These are phyloP conservation scores for Colletotrichum brevisporum DNA, from an alignment of 2,329 filamentous ascomycete genomes.

Conservation along the genomic window DNA sequence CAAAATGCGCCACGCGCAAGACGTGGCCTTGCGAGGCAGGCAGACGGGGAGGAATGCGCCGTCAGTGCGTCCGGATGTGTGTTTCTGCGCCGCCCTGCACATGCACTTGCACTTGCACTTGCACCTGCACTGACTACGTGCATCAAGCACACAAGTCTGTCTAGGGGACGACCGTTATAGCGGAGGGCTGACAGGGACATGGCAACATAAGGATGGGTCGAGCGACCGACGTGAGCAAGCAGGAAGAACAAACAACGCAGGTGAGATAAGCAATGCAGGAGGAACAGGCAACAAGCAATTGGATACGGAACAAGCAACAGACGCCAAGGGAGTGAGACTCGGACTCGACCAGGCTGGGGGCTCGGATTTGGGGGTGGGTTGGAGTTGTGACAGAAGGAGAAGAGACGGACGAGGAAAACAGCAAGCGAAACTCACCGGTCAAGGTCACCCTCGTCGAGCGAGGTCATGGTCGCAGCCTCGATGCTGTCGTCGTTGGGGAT, in stretches of 20 bases:
- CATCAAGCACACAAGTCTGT: slow-evolving; percentile 1
- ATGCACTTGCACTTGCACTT: too few species aligned
- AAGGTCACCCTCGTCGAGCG: slow-evolving; percentile 17
- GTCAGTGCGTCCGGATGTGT: slow-evolving; percentile 25
- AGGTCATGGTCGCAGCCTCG: slow-evolving; percentile 23
- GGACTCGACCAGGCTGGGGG: background rate
- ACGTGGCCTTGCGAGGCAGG: slow-evolving; percentile 33
- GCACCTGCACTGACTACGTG: too few species aligned
- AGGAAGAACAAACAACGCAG: too few species aligned
- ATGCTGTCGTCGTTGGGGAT: slow-evolving; percentile 20
- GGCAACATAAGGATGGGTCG: background rate
- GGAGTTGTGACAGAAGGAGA: background rate
- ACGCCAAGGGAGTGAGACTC: slow-evolving; percentile 22
- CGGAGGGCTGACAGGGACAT: slow-evolving; percentile 14
- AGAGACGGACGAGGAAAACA: background rate
- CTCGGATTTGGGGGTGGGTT: too few species aligned
- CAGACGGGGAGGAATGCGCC: slow-evolving; percentile 10
- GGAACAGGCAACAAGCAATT: slow-evolving; percentile 12
- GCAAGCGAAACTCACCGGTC: slow-evolving; percentile 21
- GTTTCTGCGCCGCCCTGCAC: too few species aligned
- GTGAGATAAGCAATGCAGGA: slow-evolving; percentile 10
- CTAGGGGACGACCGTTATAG: slow-evolving; percentile 15
- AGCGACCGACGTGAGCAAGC: slow-evolving; percentile 6
- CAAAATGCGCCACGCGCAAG: slow-evolving; percentile 18
- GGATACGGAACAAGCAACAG: slow-evolving; percentile 14